Evolutionary conservation across 371 early-diverging fungal genomes (phyloP).

Genomic region (Coemansia sp.): DNA sequence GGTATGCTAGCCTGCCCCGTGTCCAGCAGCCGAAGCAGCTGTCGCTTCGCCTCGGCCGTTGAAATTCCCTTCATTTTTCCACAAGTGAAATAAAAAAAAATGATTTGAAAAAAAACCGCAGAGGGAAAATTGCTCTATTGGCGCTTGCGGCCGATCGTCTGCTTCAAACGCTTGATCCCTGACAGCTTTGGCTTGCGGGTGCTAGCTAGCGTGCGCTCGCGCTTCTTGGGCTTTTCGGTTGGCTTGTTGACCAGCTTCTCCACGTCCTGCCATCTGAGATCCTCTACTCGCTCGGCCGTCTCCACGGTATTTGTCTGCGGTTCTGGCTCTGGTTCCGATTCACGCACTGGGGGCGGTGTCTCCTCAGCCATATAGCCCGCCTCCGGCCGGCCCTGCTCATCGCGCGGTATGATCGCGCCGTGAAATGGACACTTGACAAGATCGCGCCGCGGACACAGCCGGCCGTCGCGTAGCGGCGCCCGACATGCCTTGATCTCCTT

Average conservation of each 20-base stretch:
- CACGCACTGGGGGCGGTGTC: conserved; percentile 2
- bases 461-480: conserved; percentile 65
- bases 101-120: neutral
- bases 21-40: conserved; percentile 24
- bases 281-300: conserved; percentile 23
- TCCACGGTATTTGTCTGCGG: conserved; percentile 20
- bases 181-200: conserved; percentile 58
- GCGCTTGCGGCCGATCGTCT: conserved; percentile 5
- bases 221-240: conserved; percentile 24
- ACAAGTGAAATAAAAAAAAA: neutral
- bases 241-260: conserved; percentile 58
- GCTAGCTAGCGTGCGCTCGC: conserved; percentile 54
- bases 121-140: neutral
- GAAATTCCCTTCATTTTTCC: conserved; percentile 14
- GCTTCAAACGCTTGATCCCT: conserved; percentile 51
- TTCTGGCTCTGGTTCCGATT: conserved; percentile 18
- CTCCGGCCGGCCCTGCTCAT: conserved; percentile 54
- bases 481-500: conserved; percentile 58
- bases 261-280: conserved; percentile 59
- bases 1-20: conserved; percentile 16
- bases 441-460: conserved; percentile 69
- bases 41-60: conserved; percentile 22
- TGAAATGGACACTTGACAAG: conserved; percentile 72
- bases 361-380: conserved; percentile 14
- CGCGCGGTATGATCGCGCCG: conserved; percentile 67